These are phyloP conservation scores for Musa itinerans DNA, from an alignment of 176 grass and related monocot genomes.

Conservation along the genomic window DNA sequence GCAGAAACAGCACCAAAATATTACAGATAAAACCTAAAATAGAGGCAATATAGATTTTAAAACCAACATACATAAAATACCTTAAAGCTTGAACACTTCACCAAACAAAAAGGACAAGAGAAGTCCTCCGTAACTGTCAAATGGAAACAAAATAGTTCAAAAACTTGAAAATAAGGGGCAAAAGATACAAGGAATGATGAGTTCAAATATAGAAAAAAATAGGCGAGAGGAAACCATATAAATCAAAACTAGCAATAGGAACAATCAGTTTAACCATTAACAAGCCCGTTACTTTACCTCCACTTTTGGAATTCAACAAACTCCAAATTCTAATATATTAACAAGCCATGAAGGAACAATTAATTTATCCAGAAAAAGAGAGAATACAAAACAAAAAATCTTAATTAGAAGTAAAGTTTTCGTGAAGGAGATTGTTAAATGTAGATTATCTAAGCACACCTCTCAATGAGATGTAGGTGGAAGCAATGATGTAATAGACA, in stretches of 20 bases:
- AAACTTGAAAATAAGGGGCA: conserved; percentile 15
- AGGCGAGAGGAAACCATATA: neutral
- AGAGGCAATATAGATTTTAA: neutral
- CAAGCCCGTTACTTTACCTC: too few species aligned
- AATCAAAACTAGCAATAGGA: neutral
- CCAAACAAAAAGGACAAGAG: conserved; percentile 87
- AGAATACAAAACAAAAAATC: too few species aligned
- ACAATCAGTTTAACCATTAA: too few species aligned
- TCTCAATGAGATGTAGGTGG: too few species aligned
- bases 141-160: conserved; percentile 18
- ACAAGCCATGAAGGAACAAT: too few species aligned
- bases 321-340: too few species aligned
- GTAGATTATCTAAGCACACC: too few species aligned
- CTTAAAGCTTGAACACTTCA: conserved; percentile 89
- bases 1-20: conserved; percentile 24
- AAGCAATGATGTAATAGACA: too few species aligned
- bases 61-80: conserved; percentile 26
- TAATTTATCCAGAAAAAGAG: too few species aligned
- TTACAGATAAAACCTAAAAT: conserved; percentile 14
- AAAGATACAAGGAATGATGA: conserved; percentile 4
- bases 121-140: conserved; percentile 96
- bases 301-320: too few species aligned
- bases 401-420: too few species aligned
- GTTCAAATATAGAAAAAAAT: conserved; percentile 4
- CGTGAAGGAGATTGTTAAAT: too few species aligned